Evolutionary conservation across 176 grass and related monocot genomes (phyloP), one percentile per base, ranked within the genome.

Genomic region (Carex kokanica): DNA sequence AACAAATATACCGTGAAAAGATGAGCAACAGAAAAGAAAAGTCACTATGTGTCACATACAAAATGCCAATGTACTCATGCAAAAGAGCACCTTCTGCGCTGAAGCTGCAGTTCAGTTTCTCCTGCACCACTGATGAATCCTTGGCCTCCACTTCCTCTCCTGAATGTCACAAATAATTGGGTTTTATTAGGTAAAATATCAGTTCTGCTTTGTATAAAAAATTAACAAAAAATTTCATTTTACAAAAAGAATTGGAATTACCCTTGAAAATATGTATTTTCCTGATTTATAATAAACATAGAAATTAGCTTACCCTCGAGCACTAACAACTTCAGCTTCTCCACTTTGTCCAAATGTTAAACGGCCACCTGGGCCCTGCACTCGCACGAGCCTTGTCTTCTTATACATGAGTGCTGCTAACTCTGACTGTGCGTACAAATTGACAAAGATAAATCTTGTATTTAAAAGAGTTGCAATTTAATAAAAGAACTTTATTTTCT

Each of bases 241-340:
- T 70, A 70, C 8, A 47, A 38, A n/a, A 71, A n/a, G 6, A 43
- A 71, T 34, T 20, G 17, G 38, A 71, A 71, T 47, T 43, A 40
- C 47, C n/a, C 67, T 20, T 45, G 38, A 17, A n/a, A 10, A 71
- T 41, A 21, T 55, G 73, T 29, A 54, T 77, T 55, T 75, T 49
- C 52, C 71, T 32, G 58, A 83, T 55, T 17, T 53, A 54, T 27
- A 77, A 70, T 31, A 80, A 47, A 18, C 32, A 66, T 16, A 18
- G 31, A 63, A 72, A 21, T 79, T 62, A 80, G 12, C 86, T 34
- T 88, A 98, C 92, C 95, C 95, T 85, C 90, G 82, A 80, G 95
- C 95, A 91, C 95, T 98, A 32, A 98, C 95, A 91, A 98, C 95
- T 87, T 98, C 92, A 86, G 92, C 92, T 90, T 98, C 95, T 83